These are phyloP conservation scores for Colletotrichum magnum DNA, from an alignment of 2,329 filamentous ascomycete genomes.

Conservation along the genomic window DNA sequence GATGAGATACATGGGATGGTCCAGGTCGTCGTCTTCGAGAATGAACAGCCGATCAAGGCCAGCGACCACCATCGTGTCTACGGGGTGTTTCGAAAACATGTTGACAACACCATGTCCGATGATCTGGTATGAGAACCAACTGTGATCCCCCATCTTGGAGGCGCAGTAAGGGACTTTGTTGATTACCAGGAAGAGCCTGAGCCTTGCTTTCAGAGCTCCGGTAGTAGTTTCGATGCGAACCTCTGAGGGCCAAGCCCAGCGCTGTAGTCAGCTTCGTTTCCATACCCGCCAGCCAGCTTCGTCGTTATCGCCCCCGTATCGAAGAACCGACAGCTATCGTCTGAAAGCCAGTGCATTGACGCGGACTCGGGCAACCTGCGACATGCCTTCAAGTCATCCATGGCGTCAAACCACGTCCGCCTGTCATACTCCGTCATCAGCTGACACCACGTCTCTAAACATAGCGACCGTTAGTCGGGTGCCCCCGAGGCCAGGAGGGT, in stretches of 20 bases:
- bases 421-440: neutral
- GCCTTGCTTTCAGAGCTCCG: neutral
- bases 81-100: neutral
- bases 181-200: neutral
- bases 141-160: neutral
- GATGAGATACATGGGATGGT: neutral
- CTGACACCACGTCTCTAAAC: neutral
- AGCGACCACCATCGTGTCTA: neutral
- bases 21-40: neutral
- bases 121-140: neutral
- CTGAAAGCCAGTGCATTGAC: neutral
- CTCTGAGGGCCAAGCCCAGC: too few species aligned
- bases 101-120: neutral
- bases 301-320: too few species aligned
- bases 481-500: neutral
- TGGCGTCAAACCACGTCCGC: too few species aligned
- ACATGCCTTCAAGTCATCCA: neutral
- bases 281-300: too few species aligned
- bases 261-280: neutral
- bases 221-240: neutral
- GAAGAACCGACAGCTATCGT: too few species aligned
- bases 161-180: neutral
- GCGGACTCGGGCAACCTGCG: constrained; percentile 24
- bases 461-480: neutral
- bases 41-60: neutral